Conservation (phyloP, 495 filamentous ascomycete species). For the Cenococcum geophilum region DNA sequence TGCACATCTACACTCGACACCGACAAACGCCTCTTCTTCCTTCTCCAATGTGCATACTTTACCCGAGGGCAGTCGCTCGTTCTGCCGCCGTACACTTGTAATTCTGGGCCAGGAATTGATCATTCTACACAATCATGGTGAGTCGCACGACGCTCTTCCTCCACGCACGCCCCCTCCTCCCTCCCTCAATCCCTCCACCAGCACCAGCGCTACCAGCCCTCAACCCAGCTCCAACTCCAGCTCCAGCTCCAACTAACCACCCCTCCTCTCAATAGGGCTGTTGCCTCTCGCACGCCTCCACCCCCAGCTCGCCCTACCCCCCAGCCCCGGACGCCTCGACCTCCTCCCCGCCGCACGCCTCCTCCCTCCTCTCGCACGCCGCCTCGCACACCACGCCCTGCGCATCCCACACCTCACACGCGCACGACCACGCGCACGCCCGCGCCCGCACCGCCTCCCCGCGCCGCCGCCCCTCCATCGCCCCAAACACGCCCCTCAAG, state of each 20-base stretch:
- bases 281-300: conserved; percentile 13
- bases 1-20: background rate
- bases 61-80: background rate
- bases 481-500: conserved; percentile 19
- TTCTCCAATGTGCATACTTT: conserved; percentile 15
- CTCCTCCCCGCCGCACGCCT: conserved; percentile 7
- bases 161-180: background rate
- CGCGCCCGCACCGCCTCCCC: background rate
- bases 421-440: too few species aligned
- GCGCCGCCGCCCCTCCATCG: background rate
- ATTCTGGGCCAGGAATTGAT: conserved; percentile 5
- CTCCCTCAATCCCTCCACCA: background rate
- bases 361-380: conserved; percentile 13
- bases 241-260: background rate
- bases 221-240: too few species aligned
- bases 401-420: conserved; percentile 7
- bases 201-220: too few species aligned
- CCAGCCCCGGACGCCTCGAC: conserved; percentile 6
- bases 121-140: conserved; percentile 3
- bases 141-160: background rate
- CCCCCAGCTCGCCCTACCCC: conserved; percentile 13
- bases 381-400: too few species aligned
- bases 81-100: background rate
- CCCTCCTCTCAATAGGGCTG: conserved; percentile 23
- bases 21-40: background rate